Base-by-base conservation (phyloP, 768 basidiomycete genomes). In the Tylopilus plumbeoviolaceoides region DNA sequence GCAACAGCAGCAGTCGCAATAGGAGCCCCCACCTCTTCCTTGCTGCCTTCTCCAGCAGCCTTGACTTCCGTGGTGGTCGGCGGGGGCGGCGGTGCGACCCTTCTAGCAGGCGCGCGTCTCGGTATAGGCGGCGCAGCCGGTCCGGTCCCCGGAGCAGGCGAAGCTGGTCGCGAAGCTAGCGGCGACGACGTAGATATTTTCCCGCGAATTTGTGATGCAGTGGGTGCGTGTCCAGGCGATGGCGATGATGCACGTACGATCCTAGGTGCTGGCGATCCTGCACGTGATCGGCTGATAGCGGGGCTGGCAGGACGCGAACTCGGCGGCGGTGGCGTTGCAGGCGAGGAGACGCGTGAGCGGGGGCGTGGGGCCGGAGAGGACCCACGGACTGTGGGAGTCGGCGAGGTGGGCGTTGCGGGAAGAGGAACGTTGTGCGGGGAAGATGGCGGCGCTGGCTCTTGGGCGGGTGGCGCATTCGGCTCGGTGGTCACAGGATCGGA, bases 101-200 rank as follows among this genome's bases (percentile, higher is more conserved):
- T 71, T 20, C 87, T 75, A 1, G 78, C 81, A 44, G 84, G 78
- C 0, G 87, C 87, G 42, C 87, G 73, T 39, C 83, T 75, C 0
- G 87, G 87, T 21, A 89, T 66, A 2, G 86, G 87, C 0, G 87
- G 86, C 7, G 72, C 70, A 1, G 58, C 54, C 2, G 56, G 50
- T 15, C 59, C 59, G 0, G 44, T 44, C 1, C 31, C 42, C 8
- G 38, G 48, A 4, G 63, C 70, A 44, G 79, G 76, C 5, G 76
- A 75, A 12, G 62, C 62, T 3, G 70, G 54, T 31, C 75, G 62
- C 28, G 70, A 69, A 4, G 61, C 66, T 44, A 74, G 55, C 0
- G 66, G 70, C n/a, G 71, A 69, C 18, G 61, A 47, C 11, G 21
- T 21, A 2, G 59, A 38, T 21, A 35, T 14, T 21, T 64, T 67